These are phyloP conservation scores for Penicillium sp. DNA, from an alignment of 2,329 filamentous ascomycete species.

Conservation along the genomic window DNA sequence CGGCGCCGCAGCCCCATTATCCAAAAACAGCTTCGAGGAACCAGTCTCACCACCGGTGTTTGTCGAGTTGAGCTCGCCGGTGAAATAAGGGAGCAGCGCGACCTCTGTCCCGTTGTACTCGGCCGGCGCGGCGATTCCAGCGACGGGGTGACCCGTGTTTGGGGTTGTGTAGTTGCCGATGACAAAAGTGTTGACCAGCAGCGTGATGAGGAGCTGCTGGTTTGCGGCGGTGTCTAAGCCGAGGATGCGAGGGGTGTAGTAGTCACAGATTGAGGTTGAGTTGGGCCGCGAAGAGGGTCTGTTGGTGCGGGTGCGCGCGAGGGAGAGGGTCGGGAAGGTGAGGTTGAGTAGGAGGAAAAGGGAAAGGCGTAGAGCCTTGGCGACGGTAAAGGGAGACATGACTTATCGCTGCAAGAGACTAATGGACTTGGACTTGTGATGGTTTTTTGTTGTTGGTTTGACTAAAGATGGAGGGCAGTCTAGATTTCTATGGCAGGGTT, in stretches of 20 bases:
- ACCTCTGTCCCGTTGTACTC: not conserved
- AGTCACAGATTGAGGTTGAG: not conserved
- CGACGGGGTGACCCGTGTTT: not conserved
- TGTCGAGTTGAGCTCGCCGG: not conserved
- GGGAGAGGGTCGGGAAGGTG: no score
- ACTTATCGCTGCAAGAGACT: no score
- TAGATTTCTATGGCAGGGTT: no score
- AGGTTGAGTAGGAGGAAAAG: no score
- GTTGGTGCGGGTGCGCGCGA: no score
- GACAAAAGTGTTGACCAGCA: not conserved
- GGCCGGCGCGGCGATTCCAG: not conserved
- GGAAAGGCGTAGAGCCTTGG: no score
- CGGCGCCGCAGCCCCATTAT: not conserved
- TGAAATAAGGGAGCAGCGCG: not conserved
- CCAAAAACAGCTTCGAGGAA: not conserved
- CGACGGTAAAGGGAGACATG: no score
- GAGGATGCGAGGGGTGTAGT: not conserved
- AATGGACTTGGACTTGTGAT: no score
- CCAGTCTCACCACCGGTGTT: not conserved
- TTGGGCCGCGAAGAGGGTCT: no score
- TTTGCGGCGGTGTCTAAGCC: not conserved
- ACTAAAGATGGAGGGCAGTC: no score
- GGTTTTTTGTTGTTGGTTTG: no score
- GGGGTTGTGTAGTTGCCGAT: not conserved
- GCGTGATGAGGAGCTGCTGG: not conserved